These are phyloP conservation scores for Andrographis paniculata DNA, from an alignment of 305 asterid genomes.

Conservation along the genomic window DNA sequence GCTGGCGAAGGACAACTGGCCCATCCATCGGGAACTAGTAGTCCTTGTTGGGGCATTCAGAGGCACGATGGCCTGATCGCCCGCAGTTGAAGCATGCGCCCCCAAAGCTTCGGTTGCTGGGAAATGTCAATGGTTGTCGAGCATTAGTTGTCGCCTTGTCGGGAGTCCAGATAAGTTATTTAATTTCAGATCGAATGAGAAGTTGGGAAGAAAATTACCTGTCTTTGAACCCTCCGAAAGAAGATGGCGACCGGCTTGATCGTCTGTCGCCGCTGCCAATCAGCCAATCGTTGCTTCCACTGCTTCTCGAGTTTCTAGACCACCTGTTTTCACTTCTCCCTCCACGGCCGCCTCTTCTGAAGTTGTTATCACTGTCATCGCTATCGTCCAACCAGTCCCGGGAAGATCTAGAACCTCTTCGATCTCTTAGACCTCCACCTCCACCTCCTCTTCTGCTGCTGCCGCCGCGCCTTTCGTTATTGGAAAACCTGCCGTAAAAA, in stretches of 20 bases:
- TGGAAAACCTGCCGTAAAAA: constrained; percentile 69
- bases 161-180: too few relatives aligned
- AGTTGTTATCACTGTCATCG: constrained; percentile 26
- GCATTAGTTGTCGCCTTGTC: not conserved
- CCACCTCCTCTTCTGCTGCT: constrained; percentile 44
- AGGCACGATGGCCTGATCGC: constrained; percentile 68
- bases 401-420: constrained; percentile 34
- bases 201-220: constrained; percentile 24
- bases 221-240: constrained; percentile 48
- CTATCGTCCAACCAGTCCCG: constrained; percentile 41
- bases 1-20: too few relatives aligned
- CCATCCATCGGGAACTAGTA: constrained; percentile 24
- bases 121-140: not conserved
- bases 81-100: constrained; percentile 94
- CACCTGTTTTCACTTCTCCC: constrained; percentile 32
- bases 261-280: constrained; percentile 35
- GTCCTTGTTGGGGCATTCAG: constrained; percentile 76
- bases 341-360: constrained; percentile 39
- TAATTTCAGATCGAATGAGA: too few relatives aligned
- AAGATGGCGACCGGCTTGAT: constrained; percentile 36
- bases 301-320: constrained; percentile 37
- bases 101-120: constrained; percentile 42
- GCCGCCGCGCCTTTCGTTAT: constrained; percentile 45
- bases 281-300: constrained; percentile 82
- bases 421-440: too few relatives aligned